Percentiles rank a stretch among this genome's conserved stretches.
Conservation (phyloP, 2,329 filamentous ascomycete genomes). For the Penicillium rolfsii region DNA sequence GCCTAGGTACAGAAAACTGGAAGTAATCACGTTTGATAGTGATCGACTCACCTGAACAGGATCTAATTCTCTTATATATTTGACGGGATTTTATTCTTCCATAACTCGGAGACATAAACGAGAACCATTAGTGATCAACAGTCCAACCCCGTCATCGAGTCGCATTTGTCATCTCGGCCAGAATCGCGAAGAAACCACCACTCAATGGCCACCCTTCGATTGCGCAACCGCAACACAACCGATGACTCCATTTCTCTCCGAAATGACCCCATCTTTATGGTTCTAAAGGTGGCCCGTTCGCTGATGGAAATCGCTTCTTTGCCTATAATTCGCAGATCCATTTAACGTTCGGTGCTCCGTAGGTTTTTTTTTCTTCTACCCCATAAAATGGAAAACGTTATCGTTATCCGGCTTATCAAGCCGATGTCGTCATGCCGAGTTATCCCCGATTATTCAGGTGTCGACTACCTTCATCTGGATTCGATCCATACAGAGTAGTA, state of each 20-base stretch:
- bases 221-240: not conserved
- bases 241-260: constrained; percentile 15
- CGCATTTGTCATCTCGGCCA: constrained; percentile 26
- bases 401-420: constrained; percentile 4
- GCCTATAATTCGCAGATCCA: no score
- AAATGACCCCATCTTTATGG: constrained; percentile 18
- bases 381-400: not conserved
- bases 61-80: constrained; percentile 1
- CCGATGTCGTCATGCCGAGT: constrained; percentile 13
- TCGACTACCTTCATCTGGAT: not conserved
- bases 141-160: constrained; percentile 4
- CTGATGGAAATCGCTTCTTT: not conserved
- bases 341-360: no score
- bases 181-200: constrained; percentile 16
- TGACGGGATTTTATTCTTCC: no score
- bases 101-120: not conserved
- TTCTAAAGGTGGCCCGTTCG: not conserved
- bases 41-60: not conserved
- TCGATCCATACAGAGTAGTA: not conserved
- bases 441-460: constrained; percentile 8
- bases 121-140: constrained; percentile 21
- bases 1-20: not conserved
- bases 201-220: constrained; percentile 9
- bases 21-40: not conserved
- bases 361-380: no score